A percentile compares a stretch with the other conserved stretches of the same genome.
Conservation (phyloP, 2,329 filamentous ascomycete species). For the Colletotrichum graminicola region DNA sequence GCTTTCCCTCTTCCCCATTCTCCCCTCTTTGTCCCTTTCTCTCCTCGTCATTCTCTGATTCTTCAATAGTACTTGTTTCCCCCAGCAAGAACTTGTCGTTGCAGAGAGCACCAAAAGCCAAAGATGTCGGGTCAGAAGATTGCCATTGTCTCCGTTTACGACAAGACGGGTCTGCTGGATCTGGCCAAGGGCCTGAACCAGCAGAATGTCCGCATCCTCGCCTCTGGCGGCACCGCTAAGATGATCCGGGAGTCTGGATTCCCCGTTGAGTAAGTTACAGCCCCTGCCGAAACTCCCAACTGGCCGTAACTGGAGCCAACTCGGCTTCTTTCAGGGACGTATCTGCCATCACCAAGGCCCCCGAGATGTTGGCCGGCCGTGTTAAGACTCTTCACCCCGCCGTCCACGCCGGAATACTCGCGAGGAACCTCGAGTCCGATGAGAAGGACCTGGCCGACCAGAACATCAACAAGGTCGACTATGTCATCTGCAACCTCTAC, state of each 20-base stretch:
- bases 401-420: constrained; percentile 90
- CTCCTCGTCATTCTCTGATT: not conserved
- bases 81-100: constrained; percentile 46
- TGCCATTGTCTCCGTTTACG: constrained; percentile 97
- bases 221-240: constrained; percentile 93
- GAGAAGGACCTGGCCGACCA: constrained; percentile 96
- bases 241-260: constrained; percentile 98
- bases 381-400: constrained; percentile 96
- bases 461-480: constrained; percentile 95
- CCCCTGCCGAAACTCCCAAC: not conserved
- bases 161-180: constrained; percentile 96
- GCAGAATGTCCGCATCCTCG: constrained; percentile 91
- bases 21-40: constrained; percentile 2
- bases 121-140: constrained; percentile 62
- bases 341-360: constrained; percentile 95
- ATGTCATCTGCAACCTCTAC: constrained; percentile 97
- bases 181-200: constrained; percentile 90
- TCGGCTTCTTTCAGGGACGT: constrained; percentile 75
- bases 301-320: constrained; percentile 1
- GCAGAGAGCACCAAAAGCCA: constrained; percentile 34
- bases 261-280: constrained; percentile 82
- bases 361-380: constrained; percentile 91
- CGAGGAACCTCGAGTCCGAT: constrained; percentile 92
- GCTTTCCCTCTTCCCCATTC: constrained; percentile 8
- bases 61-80: constrained; percentile 20